Evolutionary conservation across 1,284 basidiomycete genomes (phyloP).

Genomic region (Coniferiporia sulphurascens): DNA sequence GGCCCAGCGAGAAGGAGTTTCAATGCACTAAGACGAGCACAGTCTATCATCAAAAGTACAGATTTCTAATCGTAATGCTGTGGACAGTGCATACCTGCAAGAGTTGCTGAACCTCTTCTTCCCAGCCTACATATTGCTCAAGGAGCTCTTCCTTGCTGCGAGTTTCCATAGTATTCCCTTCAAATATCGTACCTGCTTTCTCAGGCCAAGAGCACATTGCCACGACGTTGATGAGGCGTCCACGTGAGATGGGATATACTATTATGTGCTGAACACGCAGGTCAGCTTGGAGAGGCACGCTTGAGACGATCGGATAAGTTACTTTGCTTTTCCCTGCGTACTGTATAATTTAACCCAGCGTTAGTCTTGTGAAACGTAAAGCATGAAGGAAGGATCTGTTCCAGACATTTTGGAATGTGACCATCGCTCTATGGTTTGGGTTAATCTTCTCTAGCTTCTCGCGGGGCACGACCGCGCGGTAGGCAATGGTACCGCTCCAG

Average conservation of each 20-base stretch:
- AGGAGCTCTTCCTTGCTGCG: slow-evolving; percentile 1
- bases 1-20: slow-evolving; percentile 18
- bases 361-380: neutral
- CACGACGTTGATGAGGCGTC: slow-evolving; percentile 14
- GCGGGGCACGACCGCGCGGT: slow-evolving; percentile 33
- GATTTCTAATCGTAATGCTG: neutral
- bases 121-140: slow-evolving; percentile 14
- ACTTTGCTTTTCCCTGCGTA: slow-evolving; percentile 13
- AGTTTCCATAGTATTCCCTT: slow-evolving; percentile 1
- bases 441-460: slow-evolving; percentile 23
- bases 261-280: slow-evolving; percentile 4
- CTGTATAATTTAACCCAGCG: slow-evolving; percentile 8
- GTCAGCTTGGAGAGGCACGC: neutral
- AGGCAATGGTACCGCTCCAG: slow-evolving; percentile 33
- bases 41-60: neutral
- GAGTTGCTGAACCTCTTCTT: slow-evolving; percentile 17
- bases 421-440: slow-evolving; percentile 34
- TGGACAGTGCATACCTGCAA: slow-evolving; percentile 5
- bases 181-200: slow-evolving; percentile 9
- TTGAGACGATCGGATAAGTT: neutral
- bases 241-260: slow-evolving; percentile 2
- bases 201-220: slow-evolving; percentile 13
- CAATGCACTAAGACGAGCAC: slow-evolving; percentile 3
- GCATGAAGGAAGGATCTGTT: neutral
- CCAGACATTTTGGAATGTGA: slow-evolving; percentile 34